Percentiles rank a stretch among this genome's conserved stretches.
Evolutionary conservation across 2,329 filamentous ascomycete species (phyloP).

Genomic region (Alternaria atra): DNA sequence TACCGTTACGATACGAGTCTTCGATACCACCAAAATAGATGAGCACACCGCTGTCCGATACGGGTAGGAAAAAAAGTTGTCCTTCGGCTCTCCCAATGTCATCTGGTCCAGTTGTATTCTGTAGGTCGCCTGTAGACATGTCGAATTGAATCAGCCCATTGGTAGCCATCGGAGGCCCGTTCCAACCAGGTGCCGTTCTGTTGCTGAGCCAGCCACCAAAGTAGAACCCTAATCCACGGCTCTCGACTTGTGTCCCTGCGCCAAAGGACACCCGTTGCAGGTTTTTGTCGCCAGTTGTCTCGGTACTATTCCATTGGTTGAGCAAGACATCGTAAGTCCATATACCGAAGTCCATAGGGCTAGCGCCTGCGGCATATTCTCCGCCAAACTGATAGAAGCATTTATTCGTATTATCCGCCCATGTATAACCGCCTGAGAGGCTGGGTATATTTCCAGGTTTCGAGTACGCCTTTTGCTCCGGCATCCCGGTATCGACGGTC

Average conservation of each 20-base stretch:
- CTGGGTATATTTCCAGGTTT: conserved; percentile 68
- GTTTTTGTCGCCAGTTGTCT: conserved; percentile 45
- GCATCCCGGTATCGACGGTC: conserved; percentile 53
- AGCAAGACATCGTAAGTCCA: conserved; percentile 67
- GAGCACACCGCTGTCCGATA: conserved; percentile 67
- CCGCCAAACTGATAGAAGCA: conserved; percentile 71
- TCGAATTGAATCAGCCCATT: conserved; percentile 65
- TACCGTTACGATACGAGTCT: conserved; percentile 59
- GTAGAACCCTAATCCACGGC: conserved; percentile 67
- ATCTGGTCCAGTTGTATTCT: conserved; percentile 64
- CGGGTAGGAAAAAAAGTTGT: conserved; percentile 67
- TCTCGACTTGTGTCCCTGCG: conserved; percentile 64
- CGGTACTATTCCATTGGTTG: conserved; percentile 64
- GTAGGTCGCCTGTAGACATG: conserved; percentile 62
- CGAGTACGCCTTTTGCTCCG: conserved; percentile 64
- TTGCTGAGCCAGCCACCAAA: conserved; percentile 71
- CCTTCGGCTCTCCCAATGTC: conserved; percentile 66
- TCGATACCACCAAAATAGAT: conserved; percentile 70
- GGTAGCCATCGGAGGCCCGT: conserved; percentile 58
- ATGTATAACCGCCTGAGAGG: conserved; percentile 61
- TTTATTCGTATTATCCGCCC: conserved; percentile 70
- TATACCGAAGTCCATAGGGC: conserved; percentile 60
- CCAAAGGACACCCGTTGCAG: conserved; percentile 65
- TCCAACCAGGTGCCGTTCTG: conserved; percentile 62
- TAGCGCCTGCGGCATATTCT: conserved; percentile 54